These are phyloP conservation scores for Fusarium sp. DNA, from an alignment of 2,329 filamentous ascomycete genomes.

Conservation along the genomic window DNA sequence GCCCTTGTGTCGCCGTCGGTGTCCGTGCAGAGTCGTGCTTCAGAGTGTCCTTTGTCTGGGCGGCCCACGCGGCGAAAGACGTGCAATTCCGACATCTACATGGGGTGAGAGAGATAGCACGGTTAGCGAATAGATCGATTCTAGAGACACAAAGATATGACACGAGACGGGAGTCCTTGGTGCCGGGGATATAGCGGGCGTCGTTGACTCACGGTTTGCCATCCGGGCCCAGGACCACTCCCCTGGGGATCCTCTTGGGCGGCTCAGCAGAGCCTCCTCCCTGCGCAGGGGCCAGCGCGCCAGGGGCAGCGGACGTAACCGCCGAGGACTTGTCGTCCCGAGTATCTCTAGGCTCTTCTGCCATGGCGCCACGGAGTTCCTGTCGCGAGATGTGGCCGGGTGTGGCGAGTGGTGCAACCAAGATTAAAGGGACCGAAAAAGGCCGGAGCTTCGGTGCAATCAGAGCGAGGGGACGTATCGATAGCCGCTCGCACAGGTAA, in stretches of 20 bases:
- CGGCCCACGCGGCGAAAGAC: slow-evolving; percentile 61
- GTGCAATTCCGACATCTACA: slow-evolving; percentile 50
- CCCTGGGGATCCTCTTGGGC: slow-evolving; percentile 73
- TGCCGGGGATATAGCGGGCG: slow-evolving; percentile 4
- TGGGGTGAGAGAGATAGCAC: not conserved
- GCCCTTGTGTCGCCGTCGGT: slow-evolving; percentile 50
- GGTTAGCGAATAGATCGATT: slow-evolving; percentile 29
- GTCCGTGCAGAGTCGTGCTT: slow-evolving; percentile 49
- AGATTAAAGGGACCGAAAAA: slow-evolving; percentile 11
- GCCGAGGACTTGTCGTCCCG: slow-evolving; percentile 33
- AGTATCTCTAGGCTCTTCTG: slow-evolving; percentile 44
- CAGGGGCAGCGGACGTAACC: slow-evolving; percentile 29
- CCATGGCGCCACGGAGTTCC: slow-evolving; percentile 37
- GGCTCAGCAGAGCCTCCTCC: slow-evolving; percentile 45
- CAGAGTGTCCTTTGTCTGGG: slow-evolving; percentile 61
- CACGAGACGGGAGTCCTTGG: not conserved
- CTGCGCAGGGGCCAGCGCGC: slow-evolving; percentile 37
- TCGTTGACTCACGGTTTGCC: slow-evolving; percentile 79
- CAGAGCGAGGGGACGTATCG: not conserved
- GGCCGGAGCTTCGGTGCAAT: slow-evolving; percentile 10
- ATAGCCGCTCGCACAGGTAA: not conserved
- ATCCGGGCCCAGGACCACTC: slow-evolving; percentile 81
- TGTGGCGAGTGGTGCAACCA: slow-evolving; percentile 9
- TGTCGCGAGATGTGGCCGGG: slow-evolving; percentile 22
- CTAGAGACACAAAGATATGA: slow-evolving; percentile 9